Evolutionary conservation across 768 basidiomycete genomes (phyloP).

Genomic region (Boletus reticuloceps): DNA sequence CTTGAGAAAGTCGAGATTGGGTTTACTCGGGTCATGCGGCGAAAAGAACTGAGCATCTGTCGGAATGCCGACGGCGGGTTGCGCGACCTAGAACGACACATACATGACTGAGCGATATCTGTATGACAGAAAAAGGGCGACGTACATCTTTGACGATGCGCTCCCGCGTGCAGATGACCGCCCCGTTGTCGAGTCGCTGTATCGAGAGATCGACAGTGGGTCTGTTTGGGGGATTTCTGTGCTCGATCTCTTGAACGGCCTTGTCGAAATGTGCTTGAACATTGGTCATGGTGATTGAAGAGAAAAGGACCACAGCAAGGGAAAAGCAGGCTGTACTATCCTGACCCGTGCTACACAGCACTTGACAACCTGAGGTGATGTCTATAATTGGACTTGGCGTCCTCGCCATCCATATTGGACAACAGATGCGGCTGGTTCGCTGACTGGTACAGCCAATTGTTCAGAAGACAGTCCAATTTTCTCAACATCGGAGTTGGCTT

Average conservation of each 20-base stretch:
- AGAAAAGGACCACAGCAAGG: conserved; percentile 8
- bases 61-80: conserved; percentile 60
- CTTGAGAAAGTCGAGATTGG: conserved; percentile 70
- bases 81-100: conserved; percentile 52
- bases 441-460: not conserved
- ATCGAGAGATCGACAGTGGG: conserved; percentile 19
- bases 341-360: conserved; percentile 6
- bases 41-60: conserved; percentile 79
- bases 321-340: not conserved
- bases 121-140: not conserved
- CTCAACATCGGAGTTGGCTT: not conserved
- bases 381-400: conserved; percentile 18
- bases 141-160: conserved; percentile 27
- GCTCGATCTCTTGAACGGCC: conserved; percentile 29
- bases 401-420: not conserved
- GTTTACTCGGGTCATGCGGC: conserved; percentile 56
- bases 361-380: not conserved
- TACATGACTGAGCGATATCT: not conserved
- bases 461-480: not conserved
- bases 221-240: conserved; percentile 22
- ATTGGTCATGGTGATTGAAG: conserved; percentile 19
- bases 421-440: not conserved
- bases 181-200: conserved; percentile 26
- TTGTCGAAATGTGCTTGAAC: conserved; percentile 25
- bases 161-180: conserved; percentile 24